Evolutionary conservation across 2,329 filamentous ascomycete genomes (phyloP).

Genomic region (Phialophora tarda): DNA sequence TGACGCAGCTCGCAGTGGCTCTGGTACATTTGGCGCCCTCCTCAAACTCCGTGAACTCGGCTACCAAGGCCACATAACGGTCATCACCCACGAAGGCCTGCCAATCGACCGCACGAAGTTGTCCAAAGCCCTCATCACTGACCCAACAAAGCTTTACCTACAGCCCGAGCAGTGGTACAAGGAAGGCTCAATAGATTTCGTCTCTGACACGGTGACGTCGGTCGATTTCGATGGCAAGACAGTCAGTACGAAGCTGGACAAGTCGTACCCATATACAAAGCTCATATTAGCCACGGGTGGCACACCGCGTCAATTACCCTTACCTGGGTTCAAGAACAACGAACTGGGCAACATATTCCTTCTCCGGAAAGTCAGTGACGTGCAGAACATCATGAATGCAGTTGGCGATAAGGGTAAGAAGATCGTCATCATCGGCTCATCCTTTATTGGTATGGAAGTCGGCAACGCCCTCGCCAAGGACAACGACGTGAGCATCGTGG

Average conservation of each 20-base stretch:
- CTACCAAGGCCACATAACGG: conserved; percentile 77
- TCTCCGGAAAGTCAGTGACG: conserved; percentile 77
- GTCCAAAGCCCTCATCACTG: conserved; percentile 87
- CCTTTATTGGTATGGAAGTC: conserved; percentile 98
- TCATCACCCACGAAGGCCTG: conserved; percentile 82
- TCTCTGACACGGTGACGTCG: conserved; percentile 67
- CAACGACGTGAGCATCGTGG: conserved; percentile 84
- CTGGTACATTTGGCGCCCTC: conserved; percentile 78
- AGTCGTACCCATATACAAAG: conserved; percentile 79
- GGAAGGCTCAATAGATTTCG: conserved; percentile 61
- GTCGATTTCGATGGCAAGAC: conserved; percentile 78
- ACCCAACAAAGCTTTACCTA: conserved; percentile 77
- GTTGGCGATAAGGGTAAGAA: conserved; percentile 85
- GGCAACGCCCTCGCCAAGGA: conserved; percentile 79
- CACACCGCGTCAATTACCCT: conserved; percentile 72
- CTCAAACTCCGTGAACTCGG: conserved; percentile 83
- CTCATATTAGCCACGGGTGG: conserved; percentile 90
- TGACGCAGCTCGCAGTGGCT: conserved; percentile 62
- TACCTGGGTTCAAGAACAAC: conserved; percentile 75
- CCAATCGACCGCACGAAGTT: conserved; percentile 95
- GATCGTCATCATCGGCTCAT: conserved; percentile 87
- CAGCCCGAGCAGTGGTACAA: conserved; percentile 79
- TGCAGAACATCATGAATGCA: conserved; percentile 75
- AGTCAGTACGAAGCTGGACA: conserved; percentile 75
- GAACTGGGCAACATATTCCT: conserved; percentile 86